Conservation (phyloP, 805 yeast species). For the Candida methanosorbosa region DNA sequence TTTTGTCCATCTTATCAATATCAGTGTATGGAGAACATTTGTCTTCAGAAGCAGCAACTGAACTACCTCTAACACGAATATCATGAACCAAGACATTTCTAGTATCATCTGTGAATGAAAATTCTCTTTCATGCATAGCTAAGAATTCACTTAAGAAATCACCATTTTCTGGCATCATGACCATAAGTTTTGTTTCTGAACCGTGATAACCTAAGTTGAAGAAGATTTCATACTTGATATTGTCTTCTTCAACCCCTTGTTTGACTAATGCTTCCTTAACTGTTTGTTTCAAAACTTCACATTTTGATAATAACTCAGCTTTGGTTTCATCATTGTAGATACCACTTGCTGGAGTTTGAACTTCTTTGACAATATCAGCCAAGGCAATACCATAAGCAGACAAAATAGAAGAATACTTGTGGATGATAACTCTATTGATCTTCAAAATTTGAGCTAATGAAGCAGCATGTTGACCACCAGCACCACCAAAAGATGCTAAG, state of each 20-base stretch:
- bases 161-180: slow-evolving; percentile 23
- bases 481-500: slow-evolving; percentile 79
- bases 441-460: slow-evolving; percentile 63
- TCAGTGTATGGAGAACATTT: slow-evolving; percentile 1
- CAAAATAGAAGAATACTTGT: slow-evolving; percentile 65
- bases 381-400: slow-evolving; percentile 79
- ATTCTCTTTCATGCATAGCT: slow-evolving; percentile 52
- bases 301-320: slow-evolving; percentile 6
- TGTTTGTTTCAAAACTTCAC: slow-evolving; percentile 9
- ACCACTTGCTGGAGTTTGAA: slow-evolving; percentile 16
- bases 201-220: slow-evolving; percentile 73
- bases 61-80: slow-evolving; percentile 44
- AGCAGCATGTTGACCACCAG: slow-evolving; percentile 82
- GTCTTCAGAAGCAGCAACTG: background rate
- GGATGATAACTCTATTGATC: slow-evolving; percentile 56
- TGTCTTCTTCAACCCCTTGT: slow-evolving; percentile 17
- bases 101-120: slow-evolving; percentile 52
- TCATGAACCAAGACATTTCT: slow-evolving; percentile 57
- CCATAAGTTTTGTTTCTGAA: slow-evolving; percentile 71
- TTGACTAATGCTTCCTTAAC: slow-evolving; percentile 17
- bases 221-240: slow-evolving; percentile 24
- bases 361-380: slow-evolving; percentile 30
- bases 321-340: slow-evolving; percentile 6
- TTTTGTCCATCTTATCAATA: background rate
- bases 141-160: slow-evolving; percentile 38